Conservation (phyloP, 257 asterid genomes). For the Ehretia macrophylla region DNA sequence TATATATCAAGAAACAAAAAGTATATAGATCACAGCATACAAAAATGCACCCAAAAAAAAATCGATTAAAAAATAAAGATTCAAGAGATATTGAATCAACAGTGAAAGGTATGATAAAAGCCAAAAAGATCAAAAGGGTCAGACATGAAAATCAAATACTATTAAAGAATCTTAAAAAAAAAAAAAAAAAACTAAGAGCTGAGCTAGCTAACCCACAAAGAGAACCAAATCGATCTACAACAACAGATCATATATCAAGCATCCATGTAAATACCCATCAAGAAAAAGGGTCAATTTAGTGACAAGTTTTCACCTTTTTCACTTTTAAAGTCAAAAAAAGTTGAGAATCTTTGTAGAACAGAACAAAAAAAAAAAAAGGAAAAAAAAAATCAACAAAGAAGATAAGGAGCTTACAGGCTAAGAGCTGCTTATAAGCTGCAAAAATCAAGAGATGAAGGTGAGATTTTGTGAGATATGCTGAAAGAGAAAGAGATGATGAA, state of each 20-base stretch:
- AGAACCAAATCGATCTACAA: background rate
- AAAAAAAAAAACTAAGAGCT: no score
- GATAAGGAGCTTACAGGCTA: background rate
- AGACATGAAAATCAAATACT: slow-evolving; percentile 4
- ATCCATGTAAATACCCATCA: no score
- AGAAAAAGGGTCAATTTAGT: background rate
- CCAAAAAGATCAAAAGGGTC: background rate
- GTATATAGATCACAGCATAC: background rate
- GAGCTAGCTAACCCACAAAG: background rate
- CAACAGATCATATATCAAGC: background rate
- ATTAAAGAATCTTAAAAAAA: slow-evolving; percentile 4
- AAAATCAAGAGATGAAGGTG: background rate
- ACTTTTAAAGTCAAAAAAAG: slow-evolving; percentile 2
- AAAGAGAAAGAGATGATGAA: background rate
- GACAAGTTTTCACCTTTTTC: slow-evolving; percentile 9
- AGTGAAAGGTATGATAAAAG: background rate
- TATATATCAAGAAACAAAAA: background rate
- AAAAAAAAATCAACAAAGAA: background rate
- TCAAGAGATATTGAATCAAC: slow-evolving; percentile 1
- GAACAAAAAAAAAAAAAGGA: background rate
- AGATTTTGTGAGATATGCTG: background rate
- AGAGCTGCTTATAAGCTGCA: background rate
- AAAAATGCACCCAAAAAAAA: background rate
- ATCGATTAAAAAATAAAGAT: background rate
- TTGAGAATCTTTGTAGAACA: background rate